Evolutionary conservation across 2,329 filamentous ascomycete genomes (phyloP), one percentile per base, ranked within the genome.

Genomic region (Xylariales sp.): DNA sequence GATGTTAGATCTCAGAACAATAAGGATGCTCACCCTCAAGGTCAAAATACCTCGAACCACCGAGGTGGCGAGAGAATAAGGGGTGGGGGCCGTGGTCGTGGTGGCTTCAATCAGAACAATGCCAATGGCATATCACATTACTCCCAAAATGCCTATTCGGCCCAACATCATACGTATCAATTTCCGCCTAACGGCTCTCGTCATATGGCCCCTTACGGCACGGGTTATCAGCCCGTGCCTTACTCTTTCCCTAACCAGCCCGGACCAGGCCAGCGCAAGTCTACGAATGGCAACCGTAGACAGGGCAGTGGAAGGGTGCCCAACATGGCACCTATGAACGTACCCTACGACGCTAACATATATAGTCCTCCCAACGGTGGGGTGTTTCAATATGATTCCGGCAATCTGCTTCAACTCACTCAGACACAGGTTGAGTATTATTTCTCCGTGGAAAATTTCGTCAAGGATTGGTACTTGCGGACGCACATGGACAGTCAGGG

Each of bases 401-500:
- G 90, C 53, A 69, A 71, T 8, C 60, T 80, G 16, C 58, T 75
- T 46, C 62, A 84, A 45, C 73, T 79, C 3, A 78, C 84, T 54
- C 78, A 81, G 62, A 78, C 78, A 71, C 83, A 86, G 76, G 87
- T 94, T 45, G 93, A 97, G 76, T 99, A 97, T 83, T 99, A 99
- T 81, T 97, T 99, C 81, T 98, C 95, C 0, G 87, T 97, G 34
- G 93, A 97, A 76, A 99, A 99, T 78, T 86, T 98, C 57, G 92
- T 93, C 85, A 97, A 97, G 81, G 96, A 99, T 76, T 86, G 93
- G 76, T 98, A 90, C 80, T 85, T 99, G 67, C 91, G 96, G 65
- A 90, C 89, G 75, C 90, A 94, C 74, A 98, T 99, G 96, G 95
- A 99, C 78, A 93, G 92, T 0, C 93, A 98, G 79, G 96, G 96